phyloP scores from a whole-genome alignment of 2,329 filamentous ascomycete species.

The Paracamarosporium sp. region DNA sequence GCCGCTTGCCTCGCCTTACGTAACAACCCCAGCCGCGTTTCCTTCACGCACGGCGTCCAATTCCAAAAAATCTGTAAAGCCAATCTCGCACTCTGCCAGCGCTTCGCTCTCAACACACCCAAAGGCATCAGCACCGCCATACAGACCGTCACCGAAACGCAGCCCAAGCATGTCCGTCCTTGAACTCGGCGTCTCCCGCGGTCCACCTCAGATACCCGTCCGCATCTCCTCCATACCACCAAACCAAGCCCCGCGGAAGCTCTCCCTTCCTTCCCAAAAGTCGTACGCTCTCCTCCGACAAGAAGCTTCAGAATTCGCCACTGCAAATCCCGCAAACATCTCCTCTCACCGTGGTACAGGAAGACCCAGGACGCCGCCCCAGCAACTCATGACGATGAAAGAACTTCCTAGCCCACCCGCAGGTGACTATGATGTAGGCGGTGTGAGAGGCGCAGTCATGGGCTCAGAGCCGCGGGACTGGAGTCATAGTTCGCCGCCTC shows the following conservation, averaged over 20 bases:
- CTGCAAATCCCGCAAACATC: not conserved
- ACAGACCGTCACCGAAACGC: slow-evolving; percentile 21
- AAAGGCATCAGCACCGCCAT: slow-evolving; percentile 15
- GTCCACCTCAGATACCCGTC: slow-evolving; percentile 38
- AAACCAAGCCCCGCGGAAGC: slow-evolving; percentile 39
- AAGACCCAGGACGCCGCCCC: slow-evolving; percentile 14
- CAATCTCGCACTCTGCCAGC: slow-evolving; percentile 23
- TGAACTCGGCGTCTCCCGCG: slow-evolving; percentile 7
- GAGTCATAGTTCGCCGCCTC: slow-evolving; percentile 10
- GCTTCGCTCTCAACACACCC: slow-evolving; percentile 15
- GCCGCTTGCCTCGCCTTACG: slow-evolving; percentile 14
- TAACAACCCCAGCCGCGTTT: not conserved
- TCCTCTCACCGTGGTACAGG: not conserved
- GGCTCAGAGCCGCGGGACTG: slow-evolving; percentile 15
- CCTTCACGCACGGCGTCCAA: slow-evolving; percentile 14
- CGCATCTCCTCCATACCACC: slow-evolving; percentile 43
- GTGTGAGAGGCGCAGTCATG: slow-evolving; percentile 14
- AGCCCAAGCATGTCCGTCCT: slow-evolving; percentile 24
- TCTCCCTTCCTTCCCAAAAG: slow-evolving; percentile 30
- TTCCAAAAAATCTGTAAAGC: slow-evolving; percentile 26
- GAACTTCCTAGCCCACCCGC: slow-evolving; percentile 30
- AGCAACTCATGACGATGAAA: slow-evolving; percentile 39
- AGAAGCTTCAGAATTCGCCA: not conserved
- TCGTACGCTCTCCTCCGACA: slow-evolving; percentile 22
- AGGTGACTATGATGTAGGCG: slow-evolving; percentile 10